Evolutionary conservation across 2,329 filamentous ascomycete genomes (phyloP).

Genomic region (Aspergillus novoparasiticus): DNA sequence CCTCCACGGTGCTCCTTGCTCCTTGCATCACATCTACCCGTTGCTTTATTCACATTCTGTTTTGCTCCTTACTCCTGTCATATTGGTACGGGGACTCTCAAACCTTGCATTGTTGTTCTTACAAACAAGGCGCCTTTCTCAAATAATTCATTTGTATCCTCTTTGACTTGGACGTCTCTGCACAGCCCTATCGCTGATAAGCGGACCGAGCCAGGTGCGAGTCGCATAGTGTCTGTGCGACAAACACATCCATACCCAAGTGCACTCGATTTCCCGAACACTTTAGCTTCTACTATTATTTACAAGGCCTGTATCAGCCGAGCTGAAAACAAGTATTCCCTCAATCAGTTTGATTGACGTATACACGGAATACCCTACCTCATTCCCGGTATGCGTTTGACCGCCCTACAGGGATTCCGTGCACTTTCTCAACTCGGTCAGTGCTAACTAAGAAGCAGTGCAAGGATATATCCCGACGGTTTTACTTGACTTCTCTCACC

Average conservation of each 20-base stretch:
- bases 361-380: slow-evolving; percentile 1
- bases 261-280: neutral
- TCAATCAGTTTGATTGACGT: neutral
- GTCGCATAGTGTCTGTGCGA: neutral
- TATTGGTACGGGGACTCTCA: slow-evolving; percentile 10
- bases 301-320: neutral
- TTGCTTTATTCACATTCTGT: slow-evolving; percentile 8
- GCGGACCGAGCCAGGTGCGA: slow-evolving; percentile 13
- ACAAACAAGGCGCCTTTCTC: neutral
- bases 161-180: slow-evolving; percentile 15
- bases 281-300: neutral
- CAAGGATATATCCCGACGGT: slow-evolving; percentile 23
- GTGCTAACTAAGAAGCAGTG: slow-evolving; percentile 26
- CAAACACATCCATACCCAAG: neutral
- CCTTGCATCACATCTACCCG: slow-evolving; percentile 16
- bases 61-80: slow-evolving; percentile 19
- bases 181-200: slow-evolving; percentile 32
- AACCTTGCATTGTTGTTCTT: slow-evolving; percentile 3
- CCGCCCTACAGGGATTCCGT: slow-evolving; percentile 8
- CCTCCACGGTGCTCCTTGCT: slow-evolving; percentile 22
- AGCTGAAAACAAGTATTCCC: neutral
- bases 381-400: slow-evolving; percentile 31
- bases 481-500: slow-evolving; percentile 15
- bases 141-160: neutral
- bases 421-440: slow-evolving; percentile 11